Evolutionary conservation across 179 eudicot species (phyloP).

Genomic region (Silene coronaria): DNA sequence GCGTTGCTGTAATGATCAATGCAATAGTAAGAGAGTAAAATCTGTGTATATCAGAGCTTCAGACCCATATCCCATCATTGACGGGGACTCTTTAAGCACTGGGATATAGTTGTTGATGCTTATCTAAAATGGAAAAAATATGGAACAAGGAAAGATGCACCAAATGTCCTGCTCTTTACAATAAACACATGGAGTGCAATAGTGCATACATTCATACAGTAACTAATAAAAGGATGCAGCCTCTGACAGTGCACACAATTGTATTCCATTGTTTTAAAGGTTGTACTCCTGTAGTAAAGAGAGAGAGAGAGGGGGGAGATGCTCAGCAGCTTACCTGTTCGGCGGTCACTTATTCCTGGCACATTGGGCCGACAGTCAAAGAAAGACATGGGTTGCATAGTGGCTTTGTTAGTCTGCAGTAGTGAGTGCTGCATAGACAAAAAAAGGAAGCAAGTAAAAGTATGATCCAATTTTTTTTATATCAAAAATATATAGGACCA

Average conservation of each 20-base stretch:
- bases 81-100: background rate
- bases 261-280: background rate
- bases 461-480: background rate
- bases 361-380: constrained; percentile 44
- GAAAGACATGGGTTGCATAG: constrained; percentile 30
- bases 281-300: background rate
- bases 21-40: background rate
- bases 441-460: background rate
- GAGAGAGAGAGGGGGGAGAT: background rate
- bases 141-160: background rate
- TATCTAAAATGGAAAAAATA: background rate
- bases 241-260: background rate
- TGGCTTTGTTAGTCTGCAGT: constrained; percentile 27
- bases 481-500: background rate
- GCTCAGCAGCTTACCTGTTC: constrained; percentile 46
- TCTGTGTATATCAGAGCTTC: background rate
- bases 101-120: background rate
- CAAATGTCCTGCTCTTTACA: background rate
- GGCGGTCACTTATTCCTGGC: constrained; percentile 51
- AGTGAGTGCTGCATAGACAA: constrained; percentile 6
- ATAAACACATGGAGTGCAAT: background rate
- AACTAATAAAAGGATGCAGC: background rate
- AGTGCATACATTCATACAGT: background rate
- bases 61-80: background rate
- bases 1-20: background rate